Evolutionary conservation across 345 rosid species (phyloP).

Genomic region (Euphorbia tirucalli): DNA sequence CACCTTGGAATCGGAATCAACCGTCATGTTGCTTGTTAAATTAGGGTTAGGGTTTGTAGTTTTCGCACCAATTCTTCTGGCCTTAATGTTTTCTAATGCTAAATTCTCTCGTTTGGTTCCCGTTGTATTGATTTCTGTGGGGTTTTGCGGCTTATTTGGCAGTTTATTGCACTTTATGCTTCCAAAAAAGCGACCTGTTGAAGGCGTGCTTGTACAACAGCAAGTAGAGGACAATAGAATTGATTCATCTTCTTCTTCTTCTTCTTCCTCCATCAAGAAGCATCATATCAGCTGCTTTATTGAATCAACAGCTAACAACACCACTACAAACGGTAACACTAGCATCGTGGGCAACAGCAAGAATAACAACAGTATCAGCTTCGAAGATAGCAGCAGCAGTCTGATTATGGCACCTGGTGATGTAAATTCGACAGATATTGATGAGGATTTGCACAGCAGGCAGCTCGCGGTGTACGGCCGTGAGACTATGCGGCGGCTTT

Average conservation of each 20-base stretch:
- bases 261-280: constrained; percentile 55
- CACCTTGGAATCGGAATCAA: constrained; percentile 20
- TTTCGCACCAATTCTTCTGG: constrained; percentile 30
- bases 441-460: constrained; percentile 97
- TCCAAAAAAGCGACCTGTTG: constrained; percentile 79
- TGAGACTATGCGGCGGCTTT: constrained; percentile 94
- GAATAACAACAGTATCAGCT: constrained; percentile 17
- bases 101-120: constrained; percentile 14
- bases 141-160: constrained; percentile 44
- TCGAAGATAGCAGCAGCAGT: constrained; percentile 10
- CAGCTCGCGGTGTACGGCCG: constrained; percentile 99
- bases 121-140: constrained; percentile 35
- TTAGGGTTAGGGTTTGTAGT: constrained; percentile 34
- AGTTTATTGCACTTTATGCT: constrained; percentile 86
- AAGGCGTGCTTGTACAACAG: constrained; percentile 44
- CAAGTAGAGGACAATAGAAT: constrained; percentile 31
- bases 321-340: constrained; percentile 19
- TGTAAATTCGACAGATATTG: constrained; percentile 67
- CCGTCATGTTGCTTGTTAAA: neutral
- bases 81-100: neutral
- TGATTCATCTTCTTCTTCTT: constrained; percentile 26
- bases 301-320: constrained; percentile 22
- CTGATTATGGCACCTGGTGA: constrained; percentile 72
- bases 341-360: constrained; percentile 19
- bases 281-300: constrained; percentile 42